Percentiles rank a stretch among this genome's conserved stretches.
Conservation (phyloP, 169 alveolate genomes). For the Plasmodium knowlesi region DNA sequence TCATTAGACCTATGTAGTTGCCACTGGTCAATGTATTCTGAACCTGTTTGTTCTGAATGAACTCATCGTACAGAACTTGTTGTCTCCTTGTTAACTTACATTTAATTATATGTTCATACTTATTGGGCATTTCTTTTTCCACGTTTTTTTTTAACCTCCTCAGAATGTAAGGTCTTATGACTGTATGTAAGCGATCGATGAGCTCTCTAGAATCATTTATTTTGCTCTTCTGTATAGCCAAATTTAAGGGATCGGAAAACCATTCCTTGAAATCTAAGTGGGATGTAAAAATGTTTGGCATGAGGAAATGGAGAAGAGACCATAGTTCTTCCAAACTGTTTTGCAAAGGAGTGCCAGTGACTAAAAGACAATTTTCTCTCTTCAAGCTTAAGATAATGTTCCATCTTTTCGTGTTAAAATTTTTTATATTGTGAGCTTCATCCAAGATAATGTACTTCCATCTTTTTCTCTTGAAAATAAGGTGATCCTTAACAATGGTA, state of each 20-base stretch:
- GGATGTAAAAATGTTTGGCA: conserved; percentile 96
- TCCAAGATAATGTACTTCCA: conserved; percentile 98
- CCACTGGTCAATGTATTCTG: conserved; percentile 85
- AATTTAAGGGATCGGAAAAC: conserved; percentile 95
- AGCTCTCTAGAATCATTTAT: conserved; percentile 77
- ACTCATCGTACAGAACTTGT: conserved; percentile 97
- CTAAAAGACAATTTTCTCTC: conserved; percentile 95
- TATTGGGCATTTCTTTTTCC: conserved; percentile 98
- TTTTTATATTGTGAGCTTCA: conserved; percentile 99
- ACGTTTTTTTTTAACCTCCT: conserved; percentile 98
- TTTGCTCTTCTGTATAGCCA: conserved; percentile 91
- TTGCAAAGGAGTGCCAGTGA: conserved; percentile 99
- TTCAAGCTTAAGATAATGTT: conserved; percentile 96
- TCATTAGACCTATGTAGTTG: conserved; percentile 96
- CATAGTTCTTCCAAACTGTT: conserved; percentile 98
- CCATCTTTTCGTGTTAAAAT: conserved; percentile 98
- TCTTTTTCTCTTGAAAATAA: conserved; percentile 94
- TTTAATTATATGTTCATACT: conserved; percentile 95
- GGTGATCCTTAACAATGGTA: conserved; percentile 95
- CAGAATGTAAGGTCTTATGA: conserved; percentile 97
- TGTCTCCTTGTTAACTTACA: conserved; percentile 93
- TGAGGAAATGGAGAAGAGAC: conserved; percentile 98
- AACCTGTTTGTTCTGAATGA: conserved; percentile 86
- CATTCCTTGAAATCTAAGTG: conserved; percentile 96
- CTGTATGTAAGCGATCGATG: conserved; percentile 93